Evolutionary conservation across 2,329 filamentous ascomycete species (phyloP).

Genomic region (Rhynchosporium agropyri): DNA sequence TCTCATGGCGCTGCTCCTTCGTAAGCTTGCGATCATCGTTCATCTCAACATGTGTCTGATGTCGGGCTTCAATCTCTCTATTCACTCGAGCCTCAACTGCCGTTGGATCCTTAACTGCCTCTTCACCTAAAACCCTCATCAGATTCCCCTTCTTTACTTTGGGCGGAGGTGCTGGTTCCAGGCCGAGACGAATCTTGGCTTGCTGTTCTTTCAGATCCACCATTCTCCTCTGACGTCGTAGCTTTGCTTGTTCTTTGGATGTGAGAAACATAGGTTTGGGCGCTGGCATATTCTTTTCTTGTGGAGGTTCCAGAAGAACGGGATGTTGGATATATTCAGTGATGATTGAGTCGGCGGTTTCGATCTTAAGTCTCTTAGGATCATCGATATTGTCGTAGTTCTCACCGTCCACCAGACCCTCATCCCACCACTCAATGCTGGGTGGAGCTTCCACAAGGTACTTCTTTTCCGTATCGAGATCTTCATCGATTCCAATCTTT

Average conservation of each 20-base stretch:
- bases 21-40: slow-evolving; percentile 88
- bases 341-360: slow-evolving; percentile 80
- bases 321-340: slow-evolving; percentile 93
- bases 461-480: slow-evolving; percentile 83
- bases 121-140: slow-evolving; percentile 92
- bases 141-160: slow-evolving; percentile 98
- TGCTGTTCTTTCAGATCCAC: slow-evolving; percentile 94
- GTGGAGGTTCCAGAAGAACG: slow-evolving; percentile 84
- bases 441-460: slow-evolving; percentile 85
- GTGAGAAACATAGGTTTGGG: slow-evolving; percentile 94
- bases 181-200: slow-evolving; percentile 88
- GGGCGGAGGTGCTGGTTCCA: slow-evolving; percentile 86
- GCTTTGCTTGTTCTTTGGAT: slow-evolving; percentile 84
- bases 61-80: slow-evolving; percentile 85
- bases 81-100: slow-evolving; percentile 95
- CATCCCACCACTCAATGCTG: slow-evolving; percentile 96
- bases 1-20: slow-evolving; percentile 84
- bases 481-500: slow-evolving; percentile 92
- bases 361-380: slow-evolving; percentile 69
- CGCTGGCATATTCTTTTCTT: slow-evolving; percentile 77
- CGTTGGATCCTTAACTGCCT: slow-evolving; percentile 89
- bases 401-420: slow-evolving; percentile 75
- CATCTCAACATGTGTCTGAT: slow-evolving; percentile 71
- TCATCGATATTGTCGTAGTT: slow-evolving; percentile 74
- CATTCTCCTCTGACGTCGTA: slow-evolving; percentile 86